Evolutionary conservation across 2,329 filamentous ascomycete species (phyloP), one percentile per base, ranked within the genome.

Genomic region (Claviceps maximensis): DNA sequence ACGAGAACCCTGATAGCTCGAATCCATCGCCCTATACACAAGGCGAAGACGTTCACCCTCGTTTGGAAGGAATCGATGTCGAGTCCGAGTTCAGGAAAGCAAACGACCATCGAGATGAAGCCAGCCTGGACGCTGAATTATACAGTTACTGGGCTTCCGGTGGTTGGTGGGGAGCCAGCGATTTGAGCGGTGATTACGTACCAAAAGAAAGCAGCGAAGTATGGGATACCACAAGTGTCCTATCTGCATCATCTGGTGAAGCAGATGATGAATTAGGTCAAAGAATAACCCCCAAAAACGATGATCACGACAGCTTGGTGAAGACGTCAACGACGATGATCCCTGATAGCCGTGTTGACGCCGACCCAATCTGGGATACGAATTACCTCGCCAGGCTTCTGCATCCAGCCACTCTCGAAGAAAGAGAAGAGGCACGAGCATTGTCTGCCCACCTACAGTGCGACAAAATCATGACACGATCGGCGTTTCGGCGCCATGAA

Each of bases 101-200:
- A 49, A 53, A 65, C 7, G 59, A 59, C 13, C 62, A 64, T 52
- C 64, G 69, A 62, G 62, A 82, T 42, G 86, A 93, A 59, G 77
- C 78, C 29, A 78, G 80, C 41, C 72, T 96, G 2, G 85, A 91
- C 58, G 75, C 77, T 2, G 83, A 82, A 54, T 71, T 96, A 1
- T 97, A 96, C 65, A 74, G 75, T 31, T 93, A 90, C 80, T 97
- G 89, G 86, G 82, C 86, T 51, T 74, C 76, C 52, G 89, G 88
- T 21, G 89, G 87, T 8, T 87, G 87, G 71, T 96, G 89, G 83
- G 90, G 91, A 1, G 83, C 84, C 17, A 75, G 83, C 33, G 91
- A 97, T 64, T 75, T 76, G 5, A 95, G 87, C 62, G 87, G 86
- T 29, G 86, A 91, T 57, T 97, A 90, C 65, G 67, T 74, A 33